These are phyloP conservation scores for Sporobolomyces roseus DNA, from an alignment of 768 basidiomycete genomes.

Conservation along the genomic window DNA sequence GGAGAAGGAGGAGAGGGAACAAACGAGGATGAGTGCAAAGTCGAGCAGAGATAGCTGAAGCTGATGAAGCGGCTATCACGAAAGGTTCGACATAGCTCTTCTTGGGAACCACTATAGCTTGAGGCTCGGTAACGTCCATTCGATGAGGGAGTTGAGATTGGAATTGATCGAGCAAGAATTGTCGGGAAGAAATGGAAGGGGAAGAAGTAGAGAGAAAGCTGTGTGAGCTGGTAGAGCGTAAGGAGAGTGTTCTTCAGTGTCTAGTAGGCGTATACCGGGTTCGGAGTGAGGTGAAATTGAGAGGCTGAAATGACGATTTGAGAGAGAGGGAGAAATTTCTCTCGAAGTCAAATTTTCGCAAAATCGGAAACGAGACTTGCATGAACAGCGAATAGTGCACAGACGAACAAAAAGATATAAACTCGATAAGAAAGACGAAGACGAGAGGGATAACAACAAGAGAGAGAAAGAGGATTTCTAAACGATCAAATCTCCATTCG, in stretches of 20 bases:
- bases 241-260: no score
- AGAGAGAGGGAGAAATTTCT: background rate
- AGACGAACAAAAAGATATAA: background rate
- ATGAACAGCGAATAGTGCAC: background rate
- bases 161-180: background rate
- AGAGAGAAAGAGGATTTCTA: background rate
- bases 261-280: no score
- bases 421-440: background rate
- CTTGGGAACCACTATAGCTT: background rate
- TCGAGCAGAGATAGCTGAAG: slow-evolving; percentile 15
- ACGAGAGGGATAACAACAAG: background rate
- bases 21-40: slow-evolving; percentile 40
- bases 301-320: background rate
- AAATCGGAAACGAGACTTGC: background rate
- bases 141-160: background rate
- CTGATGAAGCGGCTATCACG: slow-evolving; percentile 23
- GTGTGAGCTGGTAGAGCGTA: no score
- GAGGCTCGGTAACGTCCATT: slow-evolving; percentile 21
- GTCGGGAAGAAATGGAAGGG: background rate
- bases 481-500: slow-evolving; percentile 7
- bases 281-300: no score
- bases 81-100: slow-evolving; percentile 28
- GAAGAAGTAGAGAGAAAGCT: background rate
- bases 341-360: background rate
- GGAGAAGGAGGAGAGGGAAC: background rate